Percentiles rank a stretch among this genome's conserved stretches.
Conservation (phyloP, 2,329 filamentous ascomycete genomes). For the Colletotrichum magnum region DNA sequence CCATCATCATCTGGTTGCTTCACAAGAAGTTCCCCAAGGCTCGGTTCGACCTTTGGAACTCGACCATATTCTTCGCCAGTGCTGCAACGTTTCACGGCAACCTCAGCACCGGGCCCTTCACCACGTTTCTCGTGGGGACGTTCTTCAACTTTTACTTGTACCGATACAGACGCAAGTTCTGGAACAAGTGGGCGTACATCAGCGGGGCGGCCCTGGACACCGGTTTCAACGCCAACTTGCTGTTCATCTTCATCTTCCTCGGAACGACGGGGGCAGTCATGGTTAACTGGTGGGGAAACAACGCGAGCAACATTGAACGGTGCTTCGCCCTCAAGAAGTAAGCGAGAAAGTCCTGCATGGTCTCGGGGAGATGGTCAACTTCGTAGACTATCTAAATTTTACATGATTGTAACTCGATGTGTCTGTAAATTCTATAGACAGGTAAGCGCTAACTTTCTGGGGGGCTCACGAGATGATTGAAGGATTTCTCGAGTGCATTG, state of each 20-base stretch:
- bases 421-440: too few relatives aligned
- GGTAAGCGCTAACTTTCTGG: too few relatives aligned
- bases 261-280: conserved; percentile 69
- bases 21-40: conserved; percentile 66
- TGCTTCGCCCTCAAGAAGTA: conserved; percentile 66
- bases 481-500: too few relatives aligned
- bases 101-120: conserved; percentile 71
- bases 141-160: conserved; percentile 73
- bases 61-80: conserved; percentile 73
- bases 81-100: conserved; percentile 72
- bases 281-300: conserved; percentile 76
- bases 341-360: too few relatives aligned
- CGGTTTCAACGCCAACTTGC: conserved; percentile 73
- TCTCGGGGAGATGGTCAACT: too few relatives aligned
- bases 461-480: too few relatives aligned
- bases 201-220: conserved; percentile 74
- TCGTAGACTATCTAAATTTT: too few relatives aligned
- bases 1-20: conserved; percentile 63
- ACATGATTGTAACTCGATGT: too few relatives aligned
- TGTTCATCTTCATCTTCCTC: conserved; percentile 72
- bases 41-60: conserved; percentile 71
- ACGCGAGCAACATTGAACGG: conserved; percentile 66
- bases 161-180: conserved; percentile 67
- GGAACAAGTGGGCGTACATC: conserved; percentile 73
- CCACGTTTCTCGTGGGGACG: conserved; percentile 70